Evolutionary conservation across 208 protist species (phyloP), one percentile per base, ranked within the genome.

Genomic region (Crithidia sp.): DNA sequence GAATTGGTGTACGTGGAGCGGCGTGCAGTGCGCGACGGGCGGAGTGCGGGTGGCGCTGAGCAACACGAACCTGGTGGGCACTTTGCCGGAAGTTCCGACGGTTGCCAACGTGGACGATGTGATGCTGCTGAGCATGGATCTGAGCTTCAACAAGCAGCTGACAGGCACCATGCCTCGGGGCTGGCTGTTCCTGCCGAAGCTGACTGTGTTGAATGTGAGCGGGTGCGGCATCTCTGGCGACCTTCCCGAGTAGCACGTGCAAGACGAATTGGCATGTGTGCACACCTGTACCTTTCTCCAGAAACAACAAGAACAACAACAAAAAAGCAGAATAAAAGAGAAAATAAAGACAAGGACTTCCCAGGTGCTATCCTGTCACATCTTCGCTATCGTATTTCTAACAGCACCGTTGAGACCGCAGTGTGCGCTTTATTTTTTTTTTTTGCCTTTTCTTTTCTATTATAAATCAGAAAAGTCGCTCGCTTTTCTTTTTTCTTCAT

Each of bases 101-200:
- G 37, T 10, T 4, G 4, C 5, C 4, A 12, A 43, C 10, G 3
- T 16, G 3, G 4, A 4, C 6, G 45, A 67, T 13, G 62, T 67
- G 19, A 12, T 67, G 49, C 45, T 67, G 19, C 55, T 14, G 28
- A 3, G 2, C 2, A 10, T 67, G 7, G 50, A 67, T 13, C 7
- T 67, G 45, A 67, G 62, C 37, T n/a, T 44, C 3, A 67, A 67
- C 50, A 45, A 3, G 28, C 45, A 67, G 5, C n/a, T 67, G 4
- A 67, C 37, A 3, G 62, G 62, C 4, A 16, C 45, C 37, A 10
- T 57, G 28, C 45, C 62, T 36, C 7, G 6, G 13, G 28, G 7
- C 4, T 67, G 62, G 62, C 36, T 67, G 13, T 44, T 45, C 19
- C 62, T 67, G 49, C 50, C 62, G 5, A 53, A 55, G 14, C 43